Conservation (phyloP, 129 eudicot species). For the Artemisia tridentata region DNA sequence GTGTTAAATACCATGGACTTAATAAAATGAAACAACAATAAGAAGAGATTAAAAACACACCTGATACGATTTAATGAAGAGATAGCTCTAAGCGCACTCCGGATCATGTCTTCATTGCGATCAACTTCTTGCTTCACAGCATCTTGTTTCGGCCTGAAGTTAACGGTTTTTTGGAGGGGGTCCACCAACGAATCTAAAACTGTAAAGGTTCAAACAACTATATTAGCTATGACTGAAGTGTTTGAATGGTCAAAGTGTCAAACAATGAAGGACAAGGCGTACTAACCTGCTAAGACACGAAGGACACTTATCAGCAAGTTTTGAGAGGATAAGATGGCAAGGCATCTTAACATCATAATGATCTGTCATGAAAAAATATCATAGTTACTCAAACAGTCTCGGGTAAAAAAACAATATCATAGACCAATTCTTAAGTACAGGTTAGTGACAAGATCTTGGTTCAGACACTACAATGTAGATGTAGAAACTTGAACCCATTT, state of each 20-base stretch:
- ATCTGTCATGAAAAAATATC: conserved; percentile 45
- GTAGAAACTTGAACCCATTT: too few species aligned
- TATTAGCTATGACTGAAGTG: not conserved
- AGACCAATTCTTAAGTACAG: not conserved
- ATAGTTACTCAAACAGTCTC: conserved; percentile 1
- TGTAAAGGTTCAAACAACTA: conserved; percentile 33
- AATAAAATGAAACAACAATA: not conserved
- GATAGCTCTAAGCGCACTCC: conserved; percentile 91
- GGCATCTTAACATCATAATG: conserved; percentile 99
- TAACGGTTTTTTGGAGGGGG: conserved; percentile 92
- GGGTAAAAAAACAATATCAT: not conserved
- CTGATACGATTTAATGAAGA: conserved; percentile 84
- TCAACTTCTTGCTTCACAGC: conserved; percentile 99
- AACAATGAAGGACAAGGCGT: not conserved
- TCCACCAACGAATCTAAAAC: conserved; percentile 98
- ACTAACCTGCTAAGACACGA: conserved; percentile 93
- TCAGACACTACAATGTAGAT: conserved; percentile 2
- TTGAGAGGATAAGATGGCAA: conserved; percentile 95
- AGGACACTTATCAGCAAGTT: conserved; percentile 97
- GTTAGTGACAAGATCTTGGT: conserved; percentile 1
- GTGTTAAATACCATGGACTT: not conserved
- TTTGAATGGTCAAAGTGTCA: not conserved
- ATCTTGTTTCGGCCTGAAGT: conserved; percentile 91
- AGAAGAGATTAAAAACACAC: conserved; percentile 29
- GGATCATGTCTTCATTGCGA: conserved; percentile 97